These are phyloP conservation scores for Gyromitra esculenta DNA, from an alignment of 2,329 filamentous ascomycete species.

Conservation along the genomic window DNA sequence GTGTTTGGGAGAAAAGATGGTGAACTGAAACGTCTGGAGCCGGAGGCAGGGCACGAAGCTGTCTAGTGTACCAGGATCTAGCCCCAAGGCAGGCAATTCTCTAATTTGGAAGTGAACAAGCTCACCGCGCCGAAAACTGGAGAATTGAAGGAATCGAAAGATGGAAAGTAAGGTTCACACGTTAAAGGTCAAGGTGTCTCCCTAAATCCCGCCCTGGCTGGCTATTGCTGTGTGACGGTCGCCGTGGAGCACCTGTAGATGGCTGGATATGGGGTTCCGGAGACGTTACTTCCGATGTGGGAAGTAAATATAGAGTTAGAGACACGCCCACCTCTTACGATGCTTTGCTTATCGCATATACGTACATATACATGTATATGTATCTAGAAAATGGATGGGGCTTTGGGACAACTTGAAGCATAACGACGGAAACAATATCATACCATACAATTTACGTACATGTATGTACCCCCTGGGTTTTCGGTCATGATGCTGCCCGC, in stretches of 20 bases:
- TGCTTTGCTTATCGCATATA: conserved; percentile 30
- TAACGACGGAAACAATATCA: not conserved
- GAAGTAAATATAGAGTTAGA: conserved; percentile 28
- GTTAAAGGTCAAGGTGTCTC: conserved; percentile 1
- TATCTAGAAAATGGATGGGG: conserved; percentile 19
- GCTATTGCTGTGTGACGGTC: conserved; percentile 29
- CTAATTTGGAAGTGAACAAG: conserved; percentile 28
- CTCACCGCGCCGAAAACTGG: conserved; percentile 7
- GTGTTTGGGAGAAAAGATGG: conserved; percentile 21
- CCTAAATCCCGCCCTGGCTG: conserved; percentile 1
- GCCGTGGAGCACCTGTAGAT: conserved; percentile 6
- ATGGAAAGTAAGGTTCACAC: conserved; percentile 22
- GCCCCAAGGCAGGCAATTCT: conserved; percentile 32
- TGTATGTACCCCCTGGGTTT: conserved; percentile 25
- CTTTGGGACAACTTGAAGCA: conserved; percentile 2
- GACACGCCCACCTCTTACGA: conserved; percentile 38
- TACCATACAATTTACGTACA: conserved; percentile 14
- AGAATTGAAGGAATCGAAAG: conserved; percentile 4
- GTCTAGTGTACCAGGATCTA: conserved; percentile 24
- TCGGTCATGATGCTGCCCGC: not conserved
- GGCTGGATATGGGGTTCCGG: conserved; percentile 25
- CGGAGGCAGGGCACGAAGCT: conserved; percentile 50
- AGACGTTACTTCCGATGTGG: conserved; percentile 34
- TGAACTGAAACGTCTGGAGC: conserved; percentile 48
- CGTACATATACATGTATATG: conserved; percentile 5